Base-by-base conservation (phyloP, 805 yeast species). In the Hanseniaspora taiwanica region DNA sequence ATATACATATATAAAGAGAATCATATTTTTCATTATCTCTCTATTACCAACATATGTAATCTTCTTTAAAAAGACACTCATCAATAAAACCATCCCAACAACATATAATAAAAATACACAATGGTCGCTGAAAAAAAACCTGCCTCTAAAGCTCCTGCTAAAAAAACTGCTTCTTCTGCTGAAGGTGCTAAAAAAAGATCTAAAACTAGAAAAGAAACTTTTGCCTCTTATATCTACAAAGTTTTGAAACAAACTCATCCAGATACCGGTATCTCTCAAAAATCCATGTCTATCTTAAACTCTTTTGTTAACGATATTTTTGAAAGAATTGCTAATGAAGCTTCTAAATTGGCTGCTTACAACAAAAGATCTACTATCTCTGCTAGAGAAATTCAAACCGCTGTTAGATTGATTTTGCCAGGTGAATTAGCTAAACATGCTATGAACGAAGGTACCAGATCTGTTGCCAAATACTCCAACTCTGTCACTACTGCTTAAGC, bases 361-460 rank as follows among this genome's bases (percentile, higher is more conserved):
- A 87, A 87, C 83, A 86, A 86, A 76, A 87, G 86, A 72, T 84
- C 95, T 46, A 87, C 97, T 56, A 87, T 89, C 62, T 85, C 96
- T 53, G 93, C 96, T 47, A 85, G 96, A 74, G 96, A 87, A 74
- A 87, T 87, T 59, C 96, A 87, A 75, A 87, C 96, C 56, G 96
- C 97, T 55, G 96, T 87, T 53, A 84, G 96, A 78, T 79, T 87
- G 62, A 86, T 87, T 69, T 79, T 87, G 58, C 97, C 97, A 55
- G 96, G 96, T 78, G 96, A 87, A 74, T 76, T 87, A 64, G 95
- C 96, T 55, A 86, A 86, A 76, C 96, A 87, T 71, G 96, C 96
- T 60, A 94, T 86, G 58, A 81, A 94, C 58, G 97, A 87, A 73
- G 96, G 96, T 76, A 85, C 95, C 55, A 83, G 94, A 78, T 94